These are phyloP conservation scores for Coniosporium tulheliwenetii DNA, from an alignment of 2,329 filamentous ascomycete genomes.

Conservation along the genomic window DNA sequence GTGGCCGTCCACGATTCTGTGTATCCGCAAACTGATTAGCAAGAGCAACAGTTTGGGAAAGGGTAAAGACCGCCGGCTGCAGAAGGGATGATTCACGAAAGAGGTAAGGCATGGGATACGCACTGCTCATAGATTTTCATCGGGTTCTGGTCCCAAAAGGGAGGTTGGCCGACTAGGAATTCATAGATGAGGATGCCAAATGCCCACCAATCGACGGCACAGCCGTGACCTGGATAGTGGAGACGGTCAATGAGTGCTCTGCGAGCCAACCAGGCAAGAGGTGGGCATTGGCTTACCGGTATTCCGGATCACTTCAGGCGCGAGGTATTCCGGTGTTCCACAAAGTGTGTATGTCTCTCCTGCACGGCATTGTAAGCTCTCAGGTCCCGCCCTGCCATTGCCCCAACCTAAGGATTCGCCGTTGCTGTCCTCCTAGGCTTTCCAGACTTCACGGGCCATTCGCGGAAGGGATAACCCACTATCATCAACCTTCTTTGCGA, in stretches of 20 bases:
- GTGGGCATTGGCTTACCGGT: constrained; percentile 36
- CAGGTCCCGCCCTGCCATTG: not conserved
- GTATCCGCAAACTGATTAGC: too few species aligned
- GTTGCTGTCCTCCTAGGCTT: too few species aligned
- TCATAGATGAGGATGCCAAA: constrained; percentile 73
- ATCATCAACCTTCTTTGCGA: constrained; percentile 61
- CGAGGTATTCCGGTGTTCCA: constrained; percentile 71
- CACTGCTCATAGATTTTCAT: constrained; percentile 70
- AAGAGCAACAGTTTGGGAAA: not conserved
- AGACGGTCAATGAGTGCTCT: constrained; percentile 3
- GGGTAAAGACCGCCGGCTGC: not conserved
- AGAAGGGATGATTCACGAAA: not conserved
- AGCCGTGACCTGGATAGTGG: constrained; percentile 36
- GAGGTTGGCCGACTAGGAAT: constrained; percentile 70
- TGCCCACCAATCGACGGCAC: constrained; percentile 78
- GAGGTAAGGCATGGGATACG: constrained; percentile 3
- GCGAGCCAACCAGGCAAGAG: not conserved
- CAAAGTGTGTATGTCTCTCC: constrained; percentile 70
- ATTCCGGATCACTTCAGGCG: constrained; percentile 71
- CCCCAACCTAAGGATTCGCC: too few species aligned
- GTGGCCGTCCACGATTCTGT: constrained; percentile 63
- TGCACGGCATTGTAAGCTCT: constrained; percentile 9
- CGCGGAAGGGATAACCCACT: constrained; percentile 19
- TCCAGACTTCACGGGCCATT: constrained; percentile 2
- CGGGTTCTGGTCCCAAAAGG: constrained; percentile 76